Percentiles rank a stretch among this genome's conserved stretches.
Evolutionary conservation across 768 basidiomycete genomes (phyloP).

Genomic region (Suillus spraguei): DNA sequence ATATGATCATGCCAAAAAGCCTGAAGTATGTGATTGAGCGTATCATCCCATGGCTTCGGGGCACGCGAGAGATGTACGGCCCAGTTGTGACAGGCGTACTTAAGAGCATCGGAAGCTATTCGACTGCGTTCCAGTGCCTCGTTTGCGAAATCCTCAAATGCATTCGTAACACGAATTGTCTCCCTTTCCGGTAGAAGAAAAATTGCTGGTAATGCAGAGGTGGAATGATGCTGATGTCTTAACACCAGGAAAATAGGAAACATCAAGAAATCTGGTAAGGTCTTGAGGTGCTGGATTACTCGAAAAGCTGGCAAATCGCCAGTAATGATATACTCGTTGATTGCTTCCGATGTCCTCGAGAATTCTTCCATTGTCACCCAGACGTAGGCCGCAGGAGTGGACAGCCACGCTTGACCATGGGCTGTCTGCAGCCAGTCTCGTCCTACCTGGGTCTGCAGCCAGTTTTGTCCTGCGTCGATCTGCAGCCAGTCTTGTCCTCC

Average conservation of each 20-base stretch:
- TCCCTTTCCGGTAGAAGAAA: too few species aligned
- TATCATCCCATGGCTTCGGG: too few species aligned
- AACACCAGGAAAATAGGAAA: not conserved
- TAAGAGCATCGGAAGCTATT: too few species aligned
- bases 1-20: too few species aligned
- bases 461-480: not conserved
- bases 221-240: not conserved
- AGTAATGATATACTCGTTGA: not conserved
- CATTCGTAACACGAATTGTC: too few species aligned
- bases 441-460: not conserved
- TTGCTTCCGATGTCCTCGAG: not conserved
- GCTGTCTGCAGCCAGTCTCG: not conserved
- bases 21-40: too few species aligned
- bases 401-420: not conserved
- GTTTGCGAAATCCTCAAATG: too few species aligned
- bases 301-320: not conserved
- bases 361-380: not conserved
- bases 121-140: too few species aligned
- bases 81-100: too few species aligned
- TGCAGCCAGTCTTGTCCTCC: constrained; percentile 9
- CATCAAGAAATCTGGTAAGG: not conserved
- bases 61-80: too few species aligned
- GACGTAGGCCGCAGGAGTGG: not conserved
- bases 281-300: not conserved
- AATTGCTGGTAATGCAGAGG: not conserved